phyloP scores from a whole-genome alignment of 1,139 yeast species.

The Trichomonascaceae sp. region DNA sequence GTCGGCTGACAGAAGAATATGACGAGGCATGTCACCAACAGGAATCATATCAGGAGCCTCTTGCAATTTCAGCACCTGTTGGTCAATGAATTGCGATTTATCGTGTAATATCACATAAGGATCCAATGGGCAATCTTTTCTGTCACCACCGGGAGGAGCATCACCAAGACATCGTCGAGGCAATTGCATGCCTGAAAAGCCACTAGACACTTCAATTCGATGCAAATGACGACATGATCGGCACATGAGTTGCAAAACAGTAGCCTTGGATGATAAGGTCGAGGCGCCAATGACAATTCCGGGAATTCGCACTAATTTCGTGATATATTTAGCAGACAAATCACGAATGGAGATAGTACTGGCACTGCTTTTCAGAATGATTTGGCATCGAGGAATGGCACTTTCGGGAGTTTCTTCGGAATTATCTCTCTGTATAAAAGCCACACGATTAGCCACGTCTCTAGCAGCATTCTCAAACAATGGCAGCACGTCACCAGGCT shows the following conservation, averaged over 20 bases:
- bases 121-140: constrained; percentile 70
- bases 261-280: constrained; percentile 82
- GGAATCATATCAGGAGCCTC: constrained; percentile 98
- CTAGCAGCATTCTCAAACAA: constrained; percentile 80
- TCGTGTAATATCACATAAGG: constrained; percentile 94
- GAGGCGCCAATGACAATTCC: constrained; percentile 94
- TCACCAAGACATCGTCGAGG: constrained; percentile 64
- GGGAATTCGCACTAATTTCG: constrained; percentile 83
- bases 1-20: constrained; percentile 80
- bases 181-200: constrained; percentile 71
- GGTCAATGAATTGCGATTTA: constrained; percentile 86
- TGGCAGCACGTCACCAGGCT: constrained; percentile 86
- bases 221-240: constrained; percentile 79
- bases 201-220: constrained; percentile 58
- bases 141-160: constrained; percentile 50
- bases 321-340: constrained; percentile 79
- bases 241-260: constrained; percentile 78
- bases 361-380: constrained; percentile 70
- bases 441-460: constrained; percentile 80
- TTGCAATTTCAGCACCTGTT: constrained; percentile 87
- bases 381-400: constrained; percentile 72
- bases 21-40: constrained; percentile 98
- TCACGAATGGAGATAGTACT: constrained; percentile 70
- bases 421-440: constrained; percentile 44
- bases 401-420: constrained; percentile 16